phyloP scores from a whole-genome alignment of 495 filamentous ascomycete species.

The Sabuloglossum arenarium region DNA sequence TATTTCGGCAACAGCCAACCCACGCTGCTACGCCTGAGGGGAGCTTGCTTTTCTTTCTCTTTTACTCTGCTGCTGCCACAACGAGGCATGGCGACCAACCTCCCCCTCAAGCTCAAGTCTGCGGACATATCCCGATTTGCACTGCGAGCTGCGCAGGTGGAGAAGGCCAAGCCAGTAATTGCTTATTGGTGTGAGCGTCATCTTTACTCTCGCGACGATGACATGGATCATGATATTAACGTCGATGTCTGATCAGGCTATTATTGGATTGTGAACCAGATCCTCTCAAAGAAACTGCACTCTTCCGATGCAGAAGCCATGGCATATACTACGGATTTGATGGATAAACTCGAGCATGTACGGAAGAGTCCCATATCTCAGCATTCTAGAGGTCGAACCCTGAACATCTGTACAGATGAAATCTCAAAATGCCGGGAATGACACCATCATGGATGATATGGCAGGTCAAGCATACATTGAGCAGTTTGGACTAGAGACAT shows the following conservation, averaged over 20 bases:
- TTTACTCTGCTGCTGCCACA: background rate
- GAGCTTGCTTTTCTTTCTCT: too few species aligned
- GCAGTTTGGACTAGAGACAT: constrained; percentile 77
- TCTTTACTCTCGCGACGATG: too few species aligned
- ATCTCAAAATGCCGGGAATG: constrained; percentile 33
- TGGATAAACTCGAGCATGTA: constrained; percentile 84
- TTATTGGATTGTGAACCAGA: constrained; percentile 84
- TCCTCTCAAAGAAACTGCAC: constrained; percentile 63
- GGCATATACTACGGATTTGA: constrained; percentile 55
- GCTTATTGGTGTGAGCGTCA: constrained; percentile 67
- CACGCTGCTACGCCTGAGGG: too few species aligned
- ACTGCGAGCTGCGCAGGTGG: constrained; percentile 62
- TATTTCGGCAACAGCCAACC: too few species aligned
- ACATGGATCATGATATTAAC: background rate
- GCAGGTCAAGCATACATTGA: constrained; percentile 82
- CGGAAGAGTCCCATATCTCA: constrained; percentile 4
- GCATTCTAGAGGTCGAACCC: background rate
- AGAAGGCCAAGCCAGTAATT: constrained; percentile 62
- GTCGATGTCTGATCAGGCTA: constrained; percentile 34
- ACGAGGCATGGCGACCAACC: constrained; percentile 39
- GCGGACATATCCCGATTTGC: constrained; percentile 66
- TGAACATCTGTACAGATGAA: constrained; percentile 35
- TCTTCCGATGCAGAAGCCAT: constrained; percentile 50
- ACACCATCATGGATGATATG: constrained; percentile 60
- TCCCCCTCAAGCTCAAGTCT: constrained; percentile 55